Evolutionary conservation across 192 early-diverging fungal species (phyloP).

Genomic region (Anaeromyces robustus): DNA sequence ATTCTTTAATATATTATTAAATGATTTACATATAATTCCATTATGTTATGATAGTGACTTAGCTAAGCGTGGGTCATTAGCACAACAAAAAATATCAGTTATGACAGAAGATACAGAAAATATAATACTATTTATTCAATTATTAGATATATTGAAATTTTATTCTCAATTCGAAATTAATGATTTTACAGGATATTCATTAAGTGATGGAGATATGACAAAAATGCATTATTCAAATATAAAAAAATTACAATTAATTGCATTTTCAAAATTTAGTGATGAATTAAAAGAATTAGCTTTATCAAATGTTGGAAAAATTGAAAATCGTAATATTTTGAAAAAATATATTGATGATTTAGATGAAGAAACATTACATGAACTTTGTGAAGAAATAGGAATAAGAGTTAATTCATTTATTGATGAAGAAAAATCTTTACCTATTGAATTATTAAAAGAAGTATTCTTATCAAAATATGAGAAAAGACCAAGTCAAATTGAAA

Average conservation of each 20-base stretch:
- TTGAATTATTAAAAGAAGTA: slow-evolving; percentile 37
- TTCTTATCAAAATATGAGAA: slow-evolving; percentile 41
- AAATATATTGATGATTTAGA: slow-evolving; percentile 33
- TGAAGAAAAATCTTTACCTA: slow-evolving; percentile 5
- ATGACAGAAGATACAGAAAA: not conserved
- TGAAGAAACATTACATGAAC: slow-evolving; percentile 20
- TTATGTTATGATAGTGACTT: slow-evolving; percentile 11
- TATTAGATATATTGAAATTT: slow-evolving; percentile 49
- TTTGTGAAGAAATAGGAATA: slow-evolving; percentile 49
- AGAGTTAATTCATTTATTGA: slow-evolving; percentile 27
- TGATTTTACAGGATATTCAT: slow-evolving; percentile 58
- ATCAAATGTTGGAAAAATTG: slow-evolving; percentile 51
- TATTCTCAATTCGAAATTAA: slow-evolving; percentile 70
- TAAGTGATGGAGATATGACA: slow-evolving; percentile 47
- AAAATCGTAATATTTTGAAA: slow-evolving; percentile 19
- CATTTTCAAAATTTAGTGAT: slow-evolving; percentile 49
- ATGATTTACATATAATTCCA: slow-evolving; percentile 48
- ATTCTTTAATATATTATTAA: slow-evolving; percentile 59
- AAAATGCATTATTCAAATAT: slow-evolving; percentile 43
- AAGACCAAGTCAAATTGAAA: slow-evolving; percentile 47
- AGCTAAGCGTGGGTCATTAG: slow-evolving; percentile 12
- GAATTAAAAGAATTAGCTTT: slow-evolving; percentile 58
- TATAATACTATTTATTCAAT: slow-evolving; percentile 37
- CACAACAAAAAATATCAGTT: not conserved
- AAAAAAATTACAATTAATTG: slow-evolving; percentile 55